A percentile compares a stretch with the other conserved stretches of the same genome.
phyloP scores from a whole-genome alignment of 345 rosid species.

The Linum trigynum region DNA sequence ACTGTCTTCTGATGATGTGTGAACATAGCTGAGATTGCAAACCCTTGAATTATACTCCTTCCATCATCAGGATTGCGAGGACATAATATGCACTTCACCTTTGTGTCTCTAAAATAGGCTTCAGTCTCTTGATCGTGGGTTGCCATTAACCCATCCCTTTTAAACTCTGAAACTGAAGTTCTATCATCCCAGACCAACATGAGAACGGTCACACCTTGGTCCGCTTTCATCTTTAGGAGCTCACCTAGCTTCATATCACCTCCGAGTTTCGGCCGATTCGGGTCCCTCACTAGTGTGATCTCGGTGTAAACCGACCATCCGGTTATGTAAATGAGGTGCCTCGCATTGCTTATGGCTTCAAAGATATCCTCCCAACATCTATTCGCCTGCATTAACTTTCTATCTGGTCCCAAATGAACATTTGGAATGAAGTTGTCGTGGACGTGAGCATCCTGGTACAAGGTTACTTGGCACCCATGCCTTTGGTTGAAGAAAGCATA shows the following conservation, averaged over 20 bases:
- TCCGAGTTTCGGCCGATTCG: constrained; percentile 19
- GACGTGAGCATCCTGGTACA: constrained; percentile 82
- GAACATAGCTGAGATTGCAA: constrained; percentile 41
- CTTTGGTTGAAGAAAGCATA: constrained; percentile 47
- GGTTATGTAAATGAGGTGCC: constrained; percentile 53
- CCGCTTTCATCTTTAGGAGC: constrained; percentile 47
- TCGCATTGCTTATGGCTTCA: constrained; percentile 47
- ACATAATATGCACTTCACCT: constrained; percentile 54
- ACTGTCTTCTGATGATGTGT: constrained; percentile 77
- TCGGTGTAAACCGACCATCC: constrained; percentile 72
- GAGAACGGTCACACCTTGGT: constrained; percentile 49
- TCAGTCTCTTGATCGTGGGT: constrained; percentile 70
- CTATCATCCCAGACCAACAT: constrained; percentile 81
- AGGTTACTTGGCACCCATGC: constrained; percentile 52
- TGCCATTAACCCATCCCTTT: constrained; percentile 54
- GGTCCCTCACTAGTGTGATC: constrained; percentile 53
- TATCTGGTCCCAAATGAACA: constrained; percentile 11
- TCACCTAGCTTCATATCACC: constrained; percentile 42
- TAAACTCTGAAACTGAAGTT: constrained; percentile 41
- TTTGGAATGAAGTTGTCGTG: constrained; percentile 17
- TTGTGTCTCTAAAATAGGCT: constrained; percentile 36
- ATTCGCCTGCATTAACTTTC: constrained; percentile 26
- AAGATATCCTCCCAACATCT: constrained; percentile 83
- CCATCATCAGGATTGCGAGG: constrained; percentile 50
- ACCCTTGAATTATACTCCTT: constrained; percentile 35